A percentile compares a stretch with the other conserved stretches of the same genome.
Evolutionary conservation across 2,329 filamentous ascomycete species (phyloP).

Genomic region (Pyrenophora teres): DNA sequence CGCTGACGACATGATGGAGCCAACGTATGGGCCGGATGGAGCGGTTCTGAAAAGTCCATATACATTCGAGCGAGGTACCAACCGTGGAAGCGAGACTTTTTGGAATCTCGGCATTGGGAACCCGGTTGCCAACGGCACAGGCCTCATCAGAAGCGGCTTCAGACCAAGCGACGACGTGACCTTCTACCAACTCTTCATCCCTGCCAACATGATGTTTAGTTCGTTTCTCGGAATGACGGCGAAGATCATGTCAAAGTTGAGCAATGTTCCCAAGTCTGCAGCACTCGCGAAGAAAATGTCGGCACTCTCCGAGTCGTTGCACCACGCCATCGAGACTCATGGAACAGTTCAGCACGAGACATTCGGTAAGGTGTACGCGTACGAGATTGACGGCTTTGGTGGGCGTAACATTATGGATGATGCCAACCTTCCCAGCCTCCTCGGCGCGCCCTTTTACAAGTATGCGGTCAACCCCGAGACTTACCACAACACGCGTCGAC

Average conservation of each 20-base stretch:
- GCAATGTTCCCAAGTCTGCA: constrained; percentile 46
- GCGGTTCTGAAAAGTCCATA: constrained; percentile 52
- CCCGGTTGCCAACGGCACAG: constrained; percentile 55
- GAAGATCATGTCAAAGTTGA: constrained; percentile 58
- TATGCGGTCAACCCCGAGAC: constrained; percentile 54
- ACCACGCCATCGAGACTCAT: constrained; percentile 51
- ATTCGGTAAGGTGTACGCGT: constrained; percentile 53
- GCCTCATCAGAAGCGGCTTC: constrained; percentile 56
- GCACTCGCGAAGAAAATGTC: constrained; percentile 63
- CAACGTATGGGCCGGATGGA: constrained; percentile 56
- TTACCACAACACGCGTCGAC: constrained; percentile 53
- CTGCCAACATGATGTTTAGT: constrained; percentile 72
- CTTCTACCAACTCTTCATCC: constrained; percentile 57
- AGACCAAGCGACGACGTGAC: constrained; percentile 57
- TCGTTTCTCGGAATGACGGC: constrained; percentile 62
- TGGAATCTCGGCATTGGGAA: constrained; percentile 60
- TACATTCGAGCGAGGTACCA: constrained; percentile 52
- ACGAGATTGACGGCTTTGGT: constrained; percentile 55
- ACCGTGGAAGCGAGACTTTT: constrained; percentile 54
- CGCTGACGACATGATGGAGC: constrained; percentile 53
- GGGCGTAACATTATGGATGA: constrained; percentile 69
- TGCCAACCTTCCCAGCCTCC: constrained; percentile 70
- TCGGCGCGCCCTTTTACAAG: constrained; percentile 67
- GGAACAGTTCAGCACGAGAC: constrained; percentile 48
- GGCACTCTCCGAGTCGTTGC: constrained; percentile 56